Evolutionary conservation across 2,329 filamentous ascomycete species (phyloP), one percentile per base, ranked within the genome.

Genomic region (Sclerotinia nivalis): DNA sequence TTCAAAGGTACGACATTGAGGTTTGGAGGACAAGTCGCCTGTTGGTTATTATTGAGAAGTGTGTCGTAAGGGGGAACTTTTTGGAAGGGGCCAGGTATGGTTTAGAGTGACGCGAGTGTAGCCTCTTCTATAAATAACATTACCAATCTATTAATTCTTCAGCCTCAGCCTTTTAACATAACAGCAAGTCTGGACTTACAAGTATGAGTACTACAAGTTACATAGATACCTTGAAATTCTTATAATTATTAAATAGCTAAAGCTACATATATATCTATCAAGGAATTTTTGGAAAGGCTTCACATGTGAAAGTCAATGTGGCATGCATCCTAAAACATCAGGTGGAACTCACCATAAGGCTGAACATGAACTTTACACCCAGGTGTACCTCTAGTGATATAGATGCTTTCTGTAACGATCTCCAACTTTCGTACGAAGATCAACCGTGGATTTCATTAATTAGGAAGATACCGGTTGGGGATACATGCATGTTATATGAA

Each of bases 1-100:
- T 74, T 76, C 74, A 76, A 75, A 77, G 75, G 72, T 71, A 67
- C 50, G 72, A 71, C 74, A 76, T 76, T 62, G 75, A 73, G 74
- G 71, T 69, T 43, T 61, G 70, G 71, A 73, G 69, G 69, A 72
- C 71, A 54, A 72, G 59, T 69, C 59, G 67, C 67, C 67, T 69
- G 49, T 68, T 65, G 20, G 49, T 43, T 43, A 43, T 43, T 65
- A 40, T 65, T 52, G 15, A 15, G 28, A 47, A 54, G 25, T 15
- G 45, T 60, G 62, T 60, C 61, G 68, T 67, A 69, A 69, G 68
- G 68, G 68, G 67, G 40, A 69, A n/a, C 40, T 69, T 65, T 69
- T 67, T 49, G 43, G 34, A 49, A 52, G 49, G 50, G 59, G 64
- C 69, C 64, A 68, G 56, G 49, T 68, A 68, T 68, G 43, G 25